These are phyloP conservation scores for Conticribra guillardii DNA, from an alignment of 108 stramenopile genomes.

Conservation along the genomic window DNA sequence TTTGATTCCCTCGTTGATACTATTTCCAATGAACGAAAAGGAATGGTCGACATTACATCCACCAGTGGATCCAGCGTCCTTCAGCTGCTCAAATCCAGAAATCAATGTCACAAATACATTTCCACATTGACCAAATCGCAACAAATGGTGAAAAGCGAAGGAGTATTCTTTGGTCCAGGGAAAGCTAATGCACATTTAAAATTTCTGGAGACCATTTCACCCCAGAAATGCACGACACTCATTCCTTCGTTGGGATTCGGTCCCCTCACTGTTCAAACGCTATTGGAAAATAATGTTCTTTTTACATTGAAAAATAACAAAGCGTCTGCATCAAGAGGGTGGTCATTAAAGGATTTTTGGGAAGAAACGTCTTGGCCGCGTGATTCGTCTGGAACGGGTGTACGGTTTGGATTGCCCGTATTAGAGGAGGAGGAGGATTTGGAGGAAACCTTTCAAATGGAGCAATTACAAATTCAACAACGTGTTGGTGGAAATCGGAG, in stretches of 20 bases:
- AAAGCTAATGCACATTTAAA: conserved; percentile 71
- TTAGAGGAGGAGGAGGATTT: conserved; percentile 56
- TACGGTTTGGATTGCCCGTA: conserved; percentile 79
- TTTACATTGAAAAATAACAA: conserved; percentile 47
- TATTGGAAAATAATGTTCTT: conserved; percentile 66
- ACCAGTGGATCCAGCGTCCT: conserved; percentile 37
- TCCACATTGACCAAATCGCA: conserved; percentile 74
- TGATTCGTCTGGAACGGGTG: conserved; percentile 67
- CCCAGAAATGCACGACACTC: conserved; percentile 21
- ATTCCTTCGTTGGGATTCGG: conserved; percentile 67
- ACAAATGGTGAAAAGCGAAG: conserved; percentile 65
- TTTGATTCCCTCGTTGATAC: conserved; percentile 87
- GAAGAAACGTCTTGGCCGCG: conserved; percentile 86
- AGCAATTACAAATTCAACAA: conserved; percentile 20
- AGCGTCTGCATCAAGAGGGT: conserved; percentile 57
- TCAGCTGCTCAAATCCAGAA: conserved; percentile 52
- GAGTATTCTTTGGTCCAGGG: conserved; percentile 73
- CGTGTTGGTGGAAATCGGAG: conserved; percentile 22
- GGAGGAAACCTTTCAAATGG: conserved; percentile 48
- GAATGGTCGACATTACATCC: conserved; percentile 10
- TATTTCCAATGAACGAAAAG: conserved; percentile 60
- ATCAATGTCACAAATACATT: conserved; percentile 63
- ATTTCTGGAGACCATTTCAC: conserved; percentile 40
- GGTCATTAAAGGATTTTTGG: conserved; percentile 78
- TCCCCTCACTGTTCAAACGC: conserved; percentile 52